A percentile compares a stretch with the other conserved stretches of the same genome.
Conservation (phyloP, 2,329 filamentous ascomycete species). For the Apiospora sp. region DNA sequence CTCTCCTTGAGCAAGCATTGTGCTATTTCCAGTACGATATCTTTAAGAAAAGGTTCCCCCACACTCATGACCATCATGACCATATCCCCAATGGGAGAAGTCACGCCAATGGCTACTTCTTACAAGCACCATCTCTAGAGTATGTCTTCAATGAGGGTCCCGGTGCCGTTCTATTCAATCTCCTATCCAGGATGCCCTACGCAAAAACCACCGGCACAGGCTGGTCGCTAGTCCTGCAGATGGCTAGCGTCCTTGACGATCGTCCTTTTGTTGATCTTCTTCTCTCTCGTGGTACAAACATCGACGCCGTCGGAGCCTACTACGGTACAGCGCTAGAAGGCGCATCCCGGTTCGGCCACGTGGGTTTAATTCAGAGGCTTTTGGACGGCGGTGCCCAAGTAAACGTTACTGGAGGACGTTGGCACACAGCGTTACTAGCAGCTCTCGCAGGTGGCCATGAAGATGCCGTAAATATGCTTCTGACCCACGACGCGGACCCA, state of each 20-base stretch:
- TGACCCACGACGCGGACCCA: not conserved
- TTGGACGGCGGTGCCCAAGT: not conserved
- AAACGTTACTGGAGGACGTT: not conserved
- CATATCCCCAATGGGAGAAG: too few relatives aligned
- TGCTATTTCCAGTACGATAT: too few relatives aligned
- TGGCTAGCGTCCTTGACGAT: not conserved
- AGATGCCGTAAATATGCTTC: not conserved
- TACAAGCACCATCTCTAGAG: not conserved
- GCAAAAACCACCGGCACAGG: not conserved
- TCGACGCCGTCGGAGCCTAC: not conserved
- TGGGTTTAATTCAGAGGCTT: not conserved
- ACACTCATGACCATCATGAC: too few relatives aligned
- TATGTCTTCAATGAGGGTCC: not conserved
- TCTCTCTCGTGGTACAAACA: not conserved
- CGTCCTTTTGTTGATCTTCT: not conserved
- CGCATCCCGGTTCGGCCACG: not conserved
- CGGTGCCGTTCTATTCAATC: not conserved
- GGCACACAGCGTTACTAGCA: not conserved
- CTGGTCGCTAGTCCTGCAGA: not conserved
- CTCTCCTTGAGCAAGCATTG: too few relatives aligned
- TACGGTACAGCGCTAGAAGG: not conserved
- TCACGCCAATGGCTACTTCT: too few relatives aligned
- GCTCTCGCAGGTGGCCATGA: not conserved
- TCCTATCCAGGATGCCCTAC: not conserved
- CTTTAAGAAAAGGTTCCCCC: too few relatives aligned